Base-by-base conservation (phyloP, 345 rosid genomes). In the Rhizophora apiculata region DNA sequence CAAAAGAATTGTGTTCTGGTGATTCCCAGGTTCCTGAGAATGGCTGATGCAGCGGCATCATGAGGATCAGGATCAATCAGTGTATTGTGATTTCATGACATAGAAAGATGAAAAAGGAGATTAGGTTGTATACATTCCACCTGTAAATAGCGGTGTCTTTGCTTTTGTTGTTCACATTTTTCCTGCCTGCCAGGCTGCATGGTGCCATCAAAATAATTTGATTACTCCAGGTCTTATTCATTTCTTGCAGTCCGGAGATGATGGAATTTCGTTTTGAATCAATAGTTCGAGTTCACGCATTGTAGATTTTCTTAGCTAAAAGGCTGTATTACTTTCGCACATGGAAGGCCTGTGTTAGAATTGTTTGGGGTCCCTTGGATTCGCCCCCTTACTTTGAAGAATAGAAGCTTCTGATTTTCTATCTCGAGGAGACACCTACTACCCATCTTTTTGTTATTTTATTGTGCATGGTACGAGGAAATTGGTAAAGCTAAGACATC, bases 1-100 rank as follows among this genome's bases (percentile, higher is more conserved):
- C 78, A 8, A 74, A 80, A 43, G 87, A 81, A 60, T 85, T 92
- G 43, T 74, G 83, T 4, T 61, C 58, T 5, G 26, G 64, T 30
- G 71, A 32, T 55, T 51, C 78, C 48, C 62, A 52, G 57, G 78
- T 71, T 7, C 68, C 79, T 5, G 82, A 82, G 59, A 76, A 65
- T 16, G 74, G 67, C 24, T 21, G 70, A 76, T 30, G 67, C 77
- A n/a, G 6, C 83, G n/a, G 30, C 76, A 29, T 72, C 73, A 76
- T 73, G 69, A 65, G 11, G 52, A 11, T 63, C 57, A 31, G 20
- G 20, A 67, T 55, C 15, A 39, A 68, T 54, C 8, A 43, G 65
- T 49, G 56, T 46, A 68, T 63, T 51, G 72, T 58, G 56, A 51
- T 62, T 24, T 10, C 37, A 48, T 31, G 19, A 55, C 39, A n/a